Conservation (phyloP, 2,329 filamentous ascomycete species). For the Peltaster fructicola region DNA sequence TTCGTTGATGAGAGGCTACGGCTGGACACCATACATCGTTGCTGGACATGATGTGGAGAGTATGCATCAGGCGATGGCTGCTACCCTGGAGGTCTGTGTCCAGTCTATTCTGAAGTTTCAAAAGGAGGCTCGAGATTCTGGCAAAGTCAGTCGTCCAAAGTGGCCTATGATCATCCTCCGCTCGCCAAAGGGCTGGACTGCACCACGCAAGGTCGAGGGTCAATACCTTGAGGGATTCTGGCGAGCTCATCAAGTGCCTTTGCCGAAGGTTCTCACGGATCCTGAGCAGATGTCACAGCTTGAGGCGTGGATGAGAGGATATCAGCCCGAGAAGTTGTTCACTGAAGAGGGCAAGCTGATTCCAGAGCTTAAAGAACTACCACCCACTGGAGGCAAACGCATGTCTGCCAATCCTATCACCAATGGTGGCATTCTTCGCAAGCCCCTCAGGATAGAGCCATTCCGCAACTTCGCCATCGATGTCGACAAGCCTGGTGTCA, state of each 20-base stretch:
- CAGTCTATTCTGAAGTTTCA: conserved; percentile 51
- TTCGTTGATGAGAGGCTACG: conserved; percentile 53
- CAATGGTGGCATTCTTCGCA: conserved; percentile 51
- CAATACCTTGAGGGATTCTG: conserved; percentile 62
- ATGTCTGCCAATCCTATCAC: conserved; percentile 65
- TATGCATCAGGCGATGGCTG: conserved; percentile 72
- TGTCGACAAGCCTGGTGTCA: conserved; percentile 40
- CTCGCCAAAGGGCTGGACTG: conserved; percentile 67
- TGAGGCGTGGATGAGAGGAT: conserved; percentile 61
- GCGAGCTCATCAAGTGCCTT: conserved; percentile 62
- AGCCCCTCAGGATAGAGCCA: conserved; percentile 50
- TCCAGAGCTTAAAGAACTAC: conserved; percentile 43
- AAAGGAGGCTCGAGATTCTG: conserved; percentile 52
- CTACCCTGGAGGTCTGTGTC: conserved; percentile 56
- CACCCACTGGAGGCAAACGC: conserved; percentile 45
- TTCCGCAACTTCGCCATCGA: conserved; percentile 50
- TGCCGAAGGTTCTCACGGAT: conserved; percentile 51
- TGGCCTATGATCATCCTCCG: conserved; percentile 71
- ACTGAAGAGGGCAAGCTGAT: conserved; percentile 45
- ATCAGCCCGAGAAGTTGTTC: conserved; percentile 57
- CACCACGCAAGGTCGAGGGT: conserved; percentile 50
- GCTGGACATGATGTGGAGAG: conserved; percentile 54
- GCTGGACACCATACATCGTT: conserved; percentile 66
- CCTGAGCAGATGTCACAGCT: conserved; percentile 45
- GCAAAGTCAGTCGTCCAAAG: conserved; percentile 49